Base-by-base conservation (phyloP, 768 basidiomycete genomes). In the Fibroporia radiculosa region DNA sequence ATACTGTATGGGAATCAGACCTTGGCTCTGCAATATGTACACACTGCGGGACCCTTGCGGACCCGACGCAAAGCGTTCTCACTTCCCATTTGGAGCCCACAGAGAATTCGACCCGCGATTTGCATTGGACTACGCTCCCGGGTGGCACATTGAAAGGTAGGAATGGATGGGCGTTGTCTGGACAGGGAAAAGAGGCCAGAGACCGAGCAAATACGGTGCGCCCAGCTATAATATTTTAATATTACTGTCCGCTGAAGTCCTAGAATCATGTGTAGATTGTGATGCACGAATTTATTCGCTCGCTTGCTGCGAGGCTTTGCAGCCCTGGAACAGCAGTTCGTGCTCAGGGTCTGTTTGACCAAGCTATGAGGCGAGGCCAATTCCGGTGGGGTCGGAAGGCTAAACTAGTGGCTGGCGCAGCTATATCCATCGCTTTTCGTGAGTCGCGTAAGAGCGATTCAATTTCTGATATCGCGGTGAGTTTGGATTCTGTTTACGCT, bases 321-420 rank as follows among this genome's bases (percentile, higher is more conserved):
- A 72, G 70, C 48, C 62, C 79, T 53, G 80, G 79, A 58, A 66
- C 80, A 55, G 70, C 79, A 49, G 70, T 75, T 52, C 84, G 87
- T 51, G 82, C 82, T 11, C 73, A 72, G 47, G 69, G 70, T 44
- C 62, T 91, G 22, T 90, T 90, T 63, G 74, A 75, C 63, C 78
- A 82, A 52, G 76, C 77, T 20, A 85, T 80, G 75, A 48, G 63
- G 19, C 68, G 67, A 25, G 75, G 74, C 12, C 42, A 67, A 8
- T 82, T 77, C 57, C 75, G 75, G 28, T 92, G 87, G 87, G 88
- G 89, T 28, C 71, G 77, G 41, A 80, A 73, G 50, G 80, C 87
- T 18, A 86, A 75, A 60, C 65, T 77, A 34, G 70, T 77, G 11
- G 82, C 83, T 0, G 89, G 78, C 11, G 84, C 81, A 2, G 76